Evolutionary conservation across 305 asterid genomes (phyloP).

Genomic region (Fraxinus velutina): DNA sequence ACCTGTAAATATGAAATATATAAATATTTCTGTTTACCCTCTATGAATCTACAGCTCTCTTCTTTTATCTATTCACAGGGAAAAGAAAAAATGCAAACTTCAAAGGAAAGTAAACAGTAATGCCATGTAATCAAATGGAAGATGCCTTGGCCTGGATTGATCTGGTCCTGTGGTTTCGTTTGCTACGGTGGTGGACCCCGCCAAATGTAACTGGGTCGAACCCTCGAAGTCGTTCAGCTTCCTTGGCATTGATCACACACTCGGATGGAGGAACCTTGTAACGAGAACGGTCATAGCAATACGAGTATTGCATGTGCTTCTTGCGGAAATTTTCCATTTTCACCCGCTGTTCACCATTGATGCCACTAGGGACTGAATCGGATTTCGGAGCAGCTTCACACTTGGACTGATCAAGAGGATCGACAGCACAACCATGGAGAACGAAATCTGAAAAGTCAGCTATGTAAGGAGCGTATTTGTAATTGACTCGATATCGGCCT

Average conservation of each 20-base stretch:
- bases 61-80: constrained; percentile 44
- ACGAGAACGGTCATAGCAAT: constrained; percentile 63
- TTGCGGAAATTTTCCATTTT: constrained; percentile 56
- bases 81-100: constrained; percentile 12
- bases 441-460: constrained; percentile 58
- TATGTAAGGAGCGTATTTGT: constrained; percentile 67
- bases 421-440: constrained; percentile 71
- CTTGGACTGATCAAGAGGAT: constrained; percentile 52
- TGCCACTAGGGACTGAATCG: constrained; percentile 33
- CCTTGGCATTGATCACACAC: constrained; percentile 49
- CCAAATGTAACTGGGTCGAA: constrained; percentile 66
- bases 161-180: constrained; percentile 43
- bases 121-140: constrained; percentile 26
- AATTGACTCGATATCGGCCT: constrained; percentile 61
- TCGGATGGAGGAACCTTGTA: constrained; percentile 53
- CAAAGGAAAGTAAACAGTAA: not conserved
- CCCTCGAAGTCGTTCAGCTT: constrained; percentile 53
- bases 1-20: constrained; percentile 24
- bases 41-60: constrained; percentile 14
- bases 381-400: constrained; percentile 32
- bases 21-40: constrained; percentile 14
- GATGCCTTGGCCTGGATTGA: constrained; percentile 28
- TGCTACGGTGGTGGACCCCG: constrained; percentile 49
- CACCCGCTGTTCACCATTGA: constrained; percentile 35
- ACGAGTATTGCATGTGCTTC: constrained; percentile 66